Evolutionary conservation across 805 yeast species (phyloP), one percentile per base, ranked within the genome.

Genomic region (Nakazawaea siamensis): DNA sequence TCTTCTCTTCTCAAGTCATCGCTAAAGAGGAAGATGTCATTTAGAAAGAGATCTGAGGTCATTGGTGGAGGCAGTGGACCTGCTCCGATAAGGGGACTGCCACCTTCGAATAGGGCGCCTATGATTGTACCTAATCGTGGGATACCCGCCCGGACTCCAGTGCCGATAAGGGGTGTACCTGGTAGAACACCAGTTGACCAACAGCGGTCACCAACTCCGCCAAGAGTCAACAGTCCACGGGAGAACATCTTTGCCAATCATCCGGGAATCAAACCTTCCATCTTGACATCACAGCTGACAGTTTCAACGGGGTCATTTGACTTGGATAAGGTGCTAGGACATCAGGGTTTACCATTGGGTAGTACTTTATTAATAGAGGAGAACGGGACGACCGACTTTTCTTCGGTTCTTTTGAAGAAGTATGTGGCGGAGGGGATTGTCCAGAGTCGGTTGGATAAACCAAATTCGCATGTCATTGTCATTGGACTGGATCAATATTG

Each of bases 341-440:
- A 90, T 54, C 80, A 74, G 37, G 98, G 98, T 1, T 52, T 88
- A 12, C 97, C 97, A 1, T 45, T 84, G 10, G 95, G 95, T 1
- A 57, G 66, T 9, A 68, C 82, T 5, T 50, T 87, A 25, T 53
- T 88, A 11, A 52, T 90, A 4, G 90, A 85, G 52, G 97, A 90
- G 51, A 70, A 73, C 12, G 92, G 94, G 0, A 79, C 90, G 5
- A 90, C 97, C 0, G 97, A 90, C 50, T 90, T 86, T 50, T 68
- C 82, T 5, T 70, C 86, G 5, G 76, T 84, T 9, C 44, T 90
- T 24, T 52, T 77, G 18, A 75, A 87, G 43, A 60, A 74, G 3
- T 83, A 78, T 60, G 76, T 83, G 1, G 68, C 94, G 1, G 94
- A 84, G 54, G 94, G 95, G 11, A 55, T 80, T 23, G 54, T 74